Percentiles rank a stretch among this genome's conserved stretches.
phyloP scores from a whole-genome alignment of 441 rosid genomes.

The Erodium chrysanthum region DNA sequence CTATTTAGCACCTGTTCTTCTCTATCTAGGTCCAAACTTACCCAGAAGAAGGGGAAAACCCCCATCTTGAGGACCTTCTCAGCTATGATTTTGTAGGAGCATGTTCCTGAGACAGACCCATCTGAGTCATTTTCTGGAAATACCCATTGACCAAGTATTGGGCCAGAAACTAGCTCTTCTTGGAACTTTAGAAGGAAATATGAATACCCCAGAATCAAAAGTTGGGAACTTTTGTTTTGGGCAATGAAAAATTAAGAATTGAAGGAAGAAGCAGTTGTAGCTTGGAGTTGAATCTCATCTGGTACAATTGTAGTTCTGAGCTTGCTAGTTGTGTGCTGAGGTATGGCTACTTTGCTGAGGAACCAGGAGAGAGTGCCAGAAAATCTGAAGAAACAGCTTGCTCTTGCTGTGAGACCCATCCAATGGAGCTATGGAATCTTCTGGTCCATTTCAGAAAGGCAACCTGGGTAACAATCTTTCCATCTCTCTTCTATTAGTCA shows the following conservation, averaged over 20 bases:
- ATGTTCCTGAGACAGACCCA: slow-evolving; percentile 4
- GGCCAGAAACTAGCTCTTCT: slow-evolving; percentile 7
- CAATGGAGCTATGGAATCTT: slow-evolving; percentile 87
- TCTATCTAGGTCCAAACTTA: not conserved
- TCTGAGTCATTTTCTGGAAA: slow-evolving; percentile 12
- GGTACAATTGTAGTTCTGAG: not conserved
- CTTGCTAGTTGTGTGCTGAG: slow-evolving; percentile 4
- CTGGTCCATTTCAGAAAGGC: slow-evolving; percentile 59
- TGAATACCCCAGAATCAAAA: slow-evolving; percentile 9
- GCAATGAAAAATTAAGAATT: slow-evolving; percentile 7
- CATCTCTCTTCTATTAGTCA: slow-evolving; percentile 7
- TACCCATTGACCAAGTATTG: slow-evolving; percentile 7
- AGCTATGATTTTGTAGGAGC: slow-evolving; percentile 5
- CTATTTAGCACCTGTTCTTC: not conserved
- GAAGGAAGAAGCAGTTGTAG: not conserved
- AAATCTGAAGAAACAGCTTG: slow-evolving; percentile 55
- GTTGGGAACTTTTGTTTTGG: slow-evolving; percentile 2
- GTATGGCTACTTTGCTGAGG: slow-evolving; percentile 23
- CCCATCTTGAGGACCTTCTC: not conserved
- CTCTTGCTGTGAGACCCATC: slow-evolving; percentile 61
- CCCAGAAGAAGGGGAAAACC: not conserved
- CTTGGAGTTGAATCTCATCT: no score
- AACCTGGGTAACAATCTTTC: slow-evolving; percentile 43
- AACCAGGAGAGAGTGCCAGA: slow-evolving; percentile 32
- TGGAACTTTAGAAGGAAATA: slow-evolving; percentile 11